A percentile compares a stretch with the other conserved stretches of the same genome.
These are phyloP conservation scores for Fibroporia radiculosa DNA, from an alignment of 768 basidiomycete genomes.

Conservation along the genomic window DNA sequence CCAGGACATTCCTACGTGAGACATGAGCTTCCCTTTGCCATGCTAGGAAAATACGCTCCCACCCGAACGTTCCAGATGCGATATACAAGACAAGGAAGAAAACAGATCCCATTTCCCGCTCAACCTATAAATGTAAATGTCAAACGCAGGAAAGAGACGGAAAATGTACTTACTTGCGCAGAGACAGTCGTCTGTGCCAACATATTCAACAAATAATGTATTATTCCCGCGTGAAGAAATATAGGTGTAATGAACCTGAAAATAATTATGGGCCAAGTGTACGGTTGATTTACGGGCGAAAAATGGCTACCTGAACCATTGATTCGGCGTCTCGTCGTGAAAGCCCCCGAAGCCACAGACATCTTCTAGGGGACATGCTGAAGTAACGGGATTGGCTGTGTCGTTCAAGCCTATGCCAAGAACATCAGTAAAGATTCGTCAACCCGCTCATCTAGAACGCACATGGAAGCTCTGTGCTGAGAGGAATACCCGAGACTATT, in stretches of 20 bases:
- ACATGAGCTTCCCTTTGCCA: background rate
- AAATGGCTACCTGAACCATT: constrained; percentile 42
- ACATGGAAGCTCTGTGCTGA: constrained; percentile 54
- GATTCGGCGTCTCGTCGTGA: constrained; percentile 36
- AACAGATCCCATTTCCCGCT: constrained; percentile 84
- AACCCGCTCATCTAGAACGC: constrained; percentile 9
- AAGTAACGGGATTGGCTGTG: constrained; percentile 69
- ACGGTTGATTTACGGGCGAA: background rate
- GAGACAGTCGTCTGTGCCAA: constrained; percentile 76
- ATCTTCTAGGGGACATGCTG: constrained; percentile 66
- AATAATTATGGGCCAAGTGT: background rate
- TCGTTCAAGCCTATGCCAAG: constrained; percentile 61
- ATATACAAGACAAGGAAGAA: constrained; percentile 85
- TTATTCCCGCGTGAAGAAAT: constrained; percentile 91
- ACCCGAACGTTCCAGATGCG: constrained; percentile 91
- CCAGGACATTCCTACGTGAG: constrained; percentile 71
- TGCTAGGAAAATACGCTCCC: constrained; percentile 12
- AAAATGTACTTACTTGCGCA: constrained; percentile 50
- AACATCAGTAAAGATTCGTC: background rate
- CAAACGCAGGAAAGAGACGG: constrained; percentile 8
- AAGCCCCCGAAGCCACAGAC: constrained; percentile 88
- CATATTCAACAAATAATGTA: constrained; percentile 91
- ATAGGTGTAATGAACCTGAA: constrained; percentile 70
- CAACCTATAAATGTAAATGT: constrained; percentile 43
- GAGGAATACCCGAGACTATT: constrained; percentile 45